phyloP scores from a whole-genome alignment of 306 rosid species.

The Albizia julibrissin region DNA sequence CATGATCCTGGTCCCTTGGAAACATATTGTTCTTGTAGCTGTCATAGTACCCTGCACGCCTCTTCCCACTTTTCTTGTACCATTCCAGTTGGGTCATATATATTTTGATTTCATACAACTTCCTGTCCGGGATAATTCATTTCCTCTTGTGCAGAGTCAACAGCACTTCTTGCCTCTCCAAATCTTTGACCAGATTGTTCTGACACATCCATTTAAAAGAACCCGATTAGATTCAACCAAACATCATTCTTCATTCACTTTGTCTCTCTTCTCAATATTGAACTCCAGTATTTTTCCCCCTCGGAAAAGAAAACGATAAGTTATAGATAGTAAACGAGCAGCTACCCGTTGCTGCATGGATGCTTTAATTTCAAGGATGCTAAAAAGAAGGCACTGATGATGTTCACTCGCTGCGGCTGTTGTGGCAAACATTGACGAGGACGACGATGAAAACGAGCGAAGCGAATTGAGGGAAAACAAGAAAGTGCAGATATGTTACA shows the following conservation, averaged over 20 bases:
- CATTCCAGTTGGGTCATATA: slow-evolving; percentile 58
- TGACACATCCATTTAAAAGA: slow-evolving; percentile 15
- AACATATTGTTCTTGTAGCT: slow-evolving; percentile 29
- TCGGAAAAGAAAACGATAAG: not conserved
- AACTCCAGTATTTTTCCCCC: not conserved
- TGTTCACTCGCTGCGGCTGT: too few species aligned
- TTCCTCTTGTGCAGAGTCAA: not conserved
- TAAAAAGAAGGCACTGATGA: too few species aligned
- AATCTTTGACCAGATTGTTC: not conserved
- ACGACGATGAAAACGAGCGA: too few species aligned
- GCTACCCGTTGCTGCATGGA: too few species aligned
- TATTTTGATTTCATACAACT: slow-evolving; percentile 38
- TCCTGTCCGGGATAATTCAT: slow-evolving; percentile 24
- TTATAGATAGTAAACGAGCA: too few species aligned
- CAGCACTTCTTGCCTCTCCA: slow-evolving; percentile 11
- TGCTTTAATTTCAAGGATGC: too few species aligned
- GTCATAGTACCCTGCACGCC: slow-evolving; percentile 53
- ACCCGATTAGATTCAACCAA: not conserved
- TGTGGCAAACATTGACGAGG: too few species aligned
- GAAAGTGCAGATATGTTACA: too few species aligned
- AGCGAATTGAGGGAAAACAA: too few species aligned
- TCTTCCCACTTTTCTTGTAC: slow-evolving; percentile 53
- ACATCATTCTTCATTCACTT: not conserved
- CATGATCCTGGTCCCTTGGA: slow-evolving; percentile 11
- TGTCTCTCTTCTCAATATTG: too few species aligned